Conservation (phyloP, 1,284 basidiomycete genomes). For the Earliella scabrosa region DNA sequence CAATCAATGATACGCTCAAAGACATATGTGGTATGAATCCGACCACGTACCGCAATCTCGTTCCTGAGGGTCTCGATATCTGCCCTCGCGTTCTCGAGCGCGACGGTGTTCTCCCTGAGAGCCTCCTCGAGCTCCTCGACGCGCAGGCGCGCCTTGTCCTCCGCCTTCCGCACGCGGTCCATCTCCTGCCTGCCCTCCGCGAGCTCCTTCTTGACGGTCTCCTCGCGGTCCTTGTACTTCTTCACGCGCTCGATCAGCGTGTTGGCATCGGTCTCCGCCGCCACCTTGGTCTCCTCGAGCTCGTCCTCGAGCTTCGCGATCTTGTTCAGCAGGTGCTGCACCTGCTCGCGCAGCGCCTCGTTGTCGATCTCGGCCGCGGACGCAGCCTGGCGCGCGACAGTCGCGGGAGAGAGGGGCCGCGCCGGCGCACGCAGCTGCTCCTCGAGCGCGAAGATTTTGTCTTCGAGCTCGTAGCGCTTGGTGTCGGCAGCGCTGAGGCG, state of each 20-base stretch:
- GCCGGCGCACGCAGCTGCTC: constrained; percentile 49
- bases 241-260: constrained; percentile 67
- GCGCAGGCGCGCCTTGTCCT: constrained; percentile 62
- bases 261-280: constrained; percentile 77
- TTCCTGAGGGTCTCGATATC: constrained; percentile 86
- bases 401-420: constrained; percentile 43
- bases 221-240: constrained; percentile 81
- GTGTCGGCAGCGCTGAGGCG: constrained; percentile 73
- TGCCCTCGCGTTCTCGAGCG: constrained; percentile 89
- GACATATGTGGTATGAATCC: too few species aligned
- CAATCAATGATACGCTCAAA: constrained; percentile 4
- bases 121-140: constrained; percentile 89
- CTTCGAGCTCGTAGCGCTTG: constrained; percentile 81
- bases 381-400: constrained; percentile 45
- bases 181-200: constrained; percentile 64
- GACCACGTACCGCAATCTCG: constrained; percentile 71
- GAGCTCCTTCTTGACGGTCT: constrained; percentile 70
- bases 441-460: constrained; percentile 67
- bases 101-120: constrained; percentile 84
- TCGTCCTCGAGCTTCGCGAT: constrained; percentile 81
- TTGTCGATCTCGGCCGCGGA: constrained; percentile 91
- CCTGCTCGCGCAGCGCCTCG: constrained; percentile 87
- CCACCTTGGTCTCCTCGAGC: constrained; percentile 77
- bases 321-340: constrained; percentile 83
- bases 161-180: constrained; percentile 65